Percentiles rank a stretch among this genome's conserved stretches.
phyloP scores from a whole-genome alignment of 2,329 filamentous ascomycete species.

The Dothistroma pini region DNA sequence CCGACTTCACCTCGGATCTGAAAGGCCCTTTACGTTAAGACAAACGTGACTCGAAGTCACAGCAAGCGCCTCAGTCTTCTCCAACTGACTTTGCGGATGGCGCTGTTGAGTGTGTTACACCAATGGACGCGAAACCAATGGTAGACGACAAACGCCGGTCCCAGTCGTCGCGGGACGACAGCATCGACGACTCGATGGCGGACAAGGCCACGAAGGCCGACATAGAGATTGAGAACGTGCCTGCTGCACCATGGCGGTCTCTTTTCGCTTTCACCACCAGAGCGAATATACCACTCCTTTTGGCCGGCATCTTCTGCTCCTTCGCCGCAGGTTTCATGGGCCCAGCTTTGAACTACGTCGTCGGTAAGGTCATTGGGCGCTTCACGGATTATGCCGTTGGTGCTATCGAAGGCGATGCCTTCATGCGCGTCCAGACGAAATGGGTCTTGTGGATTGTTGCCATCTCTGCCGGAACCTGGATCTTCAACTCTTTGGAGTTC shows the following conservation, averaged over 20 bases:
- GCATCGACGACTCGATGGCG: neutral
- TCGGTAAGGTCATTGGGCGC: conserved; percentile 70
- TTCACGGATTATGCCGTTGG: conserved; percentile 65
- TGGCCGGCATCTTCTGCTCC: conserved; percentile 55
- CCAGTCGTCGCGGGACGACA: conserved; percentile 17
- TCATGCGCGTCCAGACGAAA: conserved; percentile 55
- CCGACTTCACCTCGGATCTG: conserved; percentile 16
- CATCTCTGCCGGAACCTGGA: conserved; percentile 63
- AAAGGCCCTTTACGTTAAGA: conserved; percentile 16
- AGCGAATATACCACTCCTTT: conserved; percentile 55
- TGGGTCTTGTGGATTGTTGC: conserved; percentile 62
- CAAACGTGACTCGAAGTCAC: neutral
- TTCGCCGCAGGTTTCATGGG: conserved; percentile 59
- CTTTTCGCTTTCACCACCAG: conserved; percentile 72
- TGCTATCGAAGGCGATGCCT: conserved; percentile 44
- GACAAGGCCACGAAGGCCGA: conserved; percentile 8
- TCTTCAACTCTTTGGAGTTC: conserved; percentile 65
- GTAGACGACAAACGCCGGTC: conserved; percentile 18
- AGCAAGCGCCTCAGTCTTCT: neutral
- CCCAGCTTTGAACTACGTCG: conserved; percentile 64
- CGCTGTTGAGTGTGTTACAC: conserved; percentile 1
- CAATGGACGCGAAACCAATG: conserved; percentile 16
- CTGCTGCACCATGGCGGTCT: conserved; percentile 43
- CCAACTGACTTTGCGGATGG: conserved; percentile 9
- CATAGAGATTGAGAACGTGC: conserved; percentile 13